Base-by-base conservation (phyloP, 2,329 filamentous ascomycete genomes). In the Aspergillus quadricinctus region DNA sequence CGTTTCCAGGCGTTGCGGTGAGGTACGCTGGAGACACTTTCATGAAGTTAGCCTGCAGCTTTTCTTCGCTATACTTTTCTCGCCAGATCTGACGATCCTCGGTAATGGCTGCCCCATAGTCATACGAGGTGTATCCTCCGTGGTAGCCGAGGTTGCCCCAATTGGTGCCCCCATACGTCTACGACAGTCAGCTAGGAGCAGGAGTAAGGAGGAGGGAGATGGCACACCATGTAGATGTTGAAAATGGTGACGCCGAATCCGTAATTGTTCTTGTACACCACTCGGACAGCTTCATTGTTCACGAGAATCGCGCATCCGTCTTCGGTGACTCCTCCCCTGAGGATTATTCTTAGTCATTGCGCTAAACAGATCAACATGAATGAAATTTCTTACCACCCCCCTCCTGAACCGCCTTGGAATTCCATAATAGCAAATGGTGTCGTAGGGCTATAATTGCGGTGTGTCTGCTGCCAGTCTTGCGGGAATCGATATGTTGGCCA, bases 61-160 rank as follows among this genome's bases (percentile, higher is more conserved):
- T 94, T 25, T 89, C 77, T 69, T 94, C 89, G 48, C 85, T 87
- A 69, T 91, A 93, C 69, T 93, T 93, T 67, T 92, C 88, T 1
- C 88, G 81, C 29, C 80, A 75, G 3, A 93, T 77, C 1, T 81
- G 81, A 23, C 89, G 81, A 45, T 88, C 85, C 66, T 94, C 90
- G 1, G 81, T 80, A 52, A 93, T 90, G 6, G 80, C 76, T 3
- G 84, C 78, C 4, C 82, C 81, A 62, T 85, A 86, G 63, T 87
- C 83, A 64, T 86, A 86, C 3, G 78, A 81, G 0, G 82, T 85
- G 57, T 86, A 86, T 2, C 81, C 84, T 14, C 84, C 86, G 8
- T 86, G 80, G 61, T 90, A 84, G 0, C 89, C 88, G 5, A 90
- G 72, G 59, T 91, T 92, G 0, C 89, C 89, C 90, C 89, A 93